Conservation (phyloP, 257 asterid species). For the Gentiana macrophylla region DNA sequence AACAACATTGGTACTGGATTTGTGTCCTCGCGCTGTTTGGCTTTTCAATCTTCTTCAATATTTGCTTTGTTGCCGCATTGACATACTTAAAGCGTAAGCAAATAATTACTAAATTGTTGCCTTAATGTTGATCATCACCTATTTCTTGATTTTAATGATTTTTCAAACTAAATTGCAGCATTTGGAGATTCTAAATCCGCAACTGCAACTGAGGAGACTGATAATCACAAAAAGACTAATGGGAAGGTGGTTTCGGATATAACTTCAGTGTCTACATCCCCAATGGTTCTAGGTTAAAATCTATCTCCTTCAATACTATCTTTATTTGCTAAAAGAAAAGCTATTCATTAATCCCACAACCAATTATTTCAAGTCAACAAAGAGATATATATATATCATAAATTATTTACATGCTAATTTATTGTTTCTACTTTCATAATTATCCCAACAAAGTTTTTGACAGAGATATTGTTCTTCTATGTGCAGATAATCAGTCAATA, state of each 20-base stretch:
- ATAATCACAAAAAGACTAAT: conserved; percentile 26
- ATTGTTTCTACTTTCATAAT: too few relatives aligned
- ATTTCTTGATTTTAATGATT: conserved; percentile 4
- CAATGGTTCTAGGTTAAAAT: conserved; percentile 1
- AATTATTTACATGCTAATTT: too few relatives aligned
- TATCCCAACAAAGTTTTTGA: too few relatives aligned
- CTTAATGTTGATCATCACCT: not conserved
- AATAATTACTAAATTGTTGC: not conserved
- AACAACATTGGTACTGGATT: conserved; percentile 54
- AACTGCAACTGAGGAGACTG: conserved; percentile 20
- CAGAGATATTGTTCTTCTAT: too few relatives aligned
- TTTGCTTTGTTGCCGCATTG: conserved; percentile 53
- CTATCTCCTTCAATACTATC: not conserved
- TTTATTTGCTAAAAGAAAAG: too few relatives aligned
- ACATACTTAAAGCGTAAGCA: conserved; percentile 52
- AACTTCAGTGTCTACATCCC: conserved; percentile 7
- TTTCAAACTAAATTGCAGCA: conserved; percentile 29
- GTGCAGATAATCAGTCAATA: conserved; percentile 18
- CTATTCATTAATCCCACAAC: too few relatives aligned
- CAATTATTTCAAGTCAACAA: too few relatives aligned
- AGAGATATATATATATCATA: too few relatives aligned
- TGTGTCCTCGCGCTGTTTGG: conserved; percentile 46
- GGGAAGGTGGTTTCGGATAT: conserved; percentile 18
- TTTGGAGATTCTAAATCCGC: conserved; percentile 46
- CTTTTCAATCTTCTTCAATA: conserved; percentile 50